Conservation (phyloP, 2,329 filamentous ascomycete species). For the Neofusicoccum cordaticola region DNA sequence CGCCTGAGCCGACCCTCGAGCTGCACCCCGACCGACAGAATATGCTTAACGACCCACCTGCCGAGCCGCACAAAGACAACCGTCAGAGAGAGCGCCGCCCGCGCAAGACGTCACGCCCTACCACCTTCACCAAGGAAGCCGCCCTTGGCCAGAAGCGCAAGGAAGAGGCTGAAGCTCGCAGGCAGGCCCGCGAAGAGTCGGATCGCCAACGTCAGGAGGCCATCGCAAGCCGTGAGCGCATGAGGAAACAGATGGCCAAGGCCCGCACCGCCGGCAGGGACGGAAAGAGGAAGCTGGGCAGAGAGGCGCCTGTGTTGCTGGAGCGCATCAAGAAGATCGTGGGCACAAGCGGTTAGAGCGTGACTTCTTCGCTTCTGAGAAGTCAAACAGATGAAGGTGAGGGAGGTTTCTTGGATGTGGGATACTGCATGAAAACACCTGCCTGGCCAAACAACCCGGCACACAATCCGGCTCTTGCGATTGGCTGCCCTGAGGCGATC, state of each 20-base stretch:
- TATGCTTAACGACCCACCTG: conserved; percentile 49
- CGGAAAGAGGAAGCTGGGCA: conserved; percentile 74
- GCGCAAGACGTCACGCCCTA: conserved; percentile 28
- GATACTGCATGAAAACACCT: no score
- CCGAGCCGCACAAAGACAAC: conserved; percentile 22
- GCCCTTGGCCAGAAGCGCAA: conserved; percentile 52
- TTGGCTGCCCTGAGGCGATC: neutral
- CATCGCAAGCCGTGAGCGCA: conserved; percentile 66
- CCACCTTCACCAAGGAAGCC: conserved; percentile 44
- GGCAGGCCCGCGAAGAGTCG: conserved; percentile 60
- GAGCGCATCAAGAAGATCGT: conserved; percentile 76
- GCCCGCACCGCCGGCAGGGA: conserved; percentile 60
- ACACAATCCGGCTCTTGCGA: neutral
- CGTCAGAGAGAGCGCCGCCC: conserved; percentile 21
- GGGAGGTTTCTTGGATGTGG: no score
- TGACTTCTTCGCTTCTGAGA: neutral
- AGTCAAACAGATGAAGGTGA: neutral
- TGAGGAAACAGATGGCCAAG: conserved; percentile 63
- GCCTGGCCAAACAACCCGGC: neutral
- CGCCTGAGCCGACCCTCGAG: conserved; percentile 43
- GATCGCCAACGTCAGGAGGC: conserved; percentile 55
- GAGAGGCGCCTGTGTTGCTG: conserved; percentile 74
- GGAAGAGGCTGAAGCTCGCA: conserved; percentile 63
- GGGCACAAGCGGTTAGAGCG: conserved; percentile 29
- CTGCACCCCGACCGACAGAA: conserved; percentile 61